Percentiles rank a stretch among this genome's conserved stretches.
Evolutionary conservation across 768 basidiomycete genomes (phyloP).

Genomic region (Russula foetens): DNA sequence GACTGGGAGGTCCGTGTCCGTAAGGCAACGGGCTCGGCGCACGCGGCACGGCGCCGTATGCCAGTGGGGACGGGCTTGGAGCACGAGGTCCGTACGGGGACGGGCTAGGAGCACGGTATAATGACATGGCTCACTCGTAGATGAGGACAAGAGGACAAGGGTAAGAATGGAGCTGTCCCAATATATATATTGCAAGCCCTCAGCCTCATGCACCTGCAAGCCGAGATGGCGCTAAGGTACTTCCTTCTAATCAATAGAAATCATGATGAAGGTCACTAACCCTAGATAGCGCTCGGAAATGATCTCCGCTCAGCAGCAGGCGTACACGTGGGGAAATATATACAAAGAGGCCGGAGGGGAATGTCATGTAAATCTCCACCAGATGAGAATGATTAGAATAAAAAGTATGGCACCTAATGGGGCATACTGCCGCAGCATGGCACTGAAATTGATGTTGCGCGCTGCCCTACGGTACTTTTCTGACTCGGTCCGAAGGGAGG

Average conservation of each 20-base stretch:
- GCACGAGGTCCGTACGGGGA: slow-evolving; percentile 5
- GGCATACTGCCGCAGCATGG: slow-evolving; percentile 93
- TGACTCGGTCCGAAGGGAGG: slow-evolving; percentile 89
- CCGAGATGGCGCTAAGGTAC: slow-evolving; percentile 7
- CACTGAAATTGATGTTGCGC: slow-evolving; percentile 87
- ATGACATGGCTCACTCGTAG: slow-evolving; percentile 12
- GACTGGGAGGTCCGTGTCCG: slow-evolving; percentile 15
- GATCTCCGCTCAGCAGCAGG: neutral
- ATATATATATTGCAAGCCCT: slow-evolving; percentile 9
- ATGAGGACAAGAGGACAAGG: neutral
- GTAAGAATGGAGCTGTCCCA: neutral
- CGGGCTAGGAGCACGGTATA: slow-evolving; percentile 10
- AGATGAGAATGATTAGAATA: slow-evolving; percentile 67
- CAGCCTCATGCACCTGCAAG: slow-evolving; percentile 2
- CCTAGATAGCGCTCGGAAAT: slow-evolving; percentile 1
- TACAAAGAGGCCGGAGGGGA: neutral
- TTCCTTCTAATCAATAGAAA: slow-evolving; percentile 5
- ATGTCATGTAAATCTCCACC: slow-evolving; percentile 63
- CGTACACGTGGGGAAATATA: slow-evolving; percentile 7
- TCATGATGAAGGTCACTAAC: slow-evolving; percentile 1
- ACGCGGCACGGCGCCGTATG: neutral
- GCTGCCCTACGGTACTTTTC: slow-evolving; percentile 97
- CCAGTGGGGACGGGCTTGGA: slow-evolving; percentile 10
- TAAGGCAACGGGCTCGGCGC: slow-evolving; percentile 1
- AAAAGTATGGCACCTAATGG: slow-evolving; percentile 79